Evolutionary conservation across 2,329 filamentous ascomycete genomes (phyloP).

Genomic region (Aaosphaeria pasadenensis): DNA sequence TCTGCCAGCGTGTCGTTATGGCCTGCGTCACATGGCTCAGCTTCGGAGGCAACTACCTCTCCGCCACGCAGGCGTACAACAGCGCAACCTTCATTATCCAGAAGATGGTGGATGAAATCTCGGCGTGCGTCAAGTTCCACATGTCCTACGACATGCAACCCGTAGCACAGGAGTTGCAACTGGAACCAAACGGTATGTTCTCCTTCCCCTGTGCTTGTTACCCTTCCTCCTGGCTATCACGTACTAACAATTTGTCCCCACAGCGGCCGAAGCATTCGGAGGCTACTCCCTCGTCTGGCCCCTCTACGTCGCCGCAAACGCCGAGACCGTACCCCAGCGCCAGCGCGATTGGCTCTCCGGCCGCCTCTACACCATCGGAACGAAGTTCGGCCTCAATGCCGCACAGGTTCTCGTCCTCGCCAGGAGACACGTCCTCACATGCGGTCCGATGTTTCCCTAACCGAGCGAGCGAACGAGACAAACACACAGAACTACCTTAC

Average conservation of each 20-base stretch:
- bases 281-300: slow-evolving; percentile 42
- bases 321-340: slow-evolving; percentile 31
- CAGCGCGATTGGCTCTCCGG: slow-evolving; percentile 38
- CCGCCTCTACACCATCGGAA: slow-evolving; percentile 35
- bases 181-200: slow-evolving; percentile 32
- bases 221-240: background rate
- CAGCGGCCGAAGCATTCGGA: slow-evolving; percentile 38
- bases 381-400: slow-evolving; percentile 33
- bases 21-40: slow-evolving; percentile 30
- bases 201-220: background rate
- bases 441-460: slow-evolving; percentile 32
- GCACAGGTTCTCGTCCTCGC: slow-evolving; percentile 35
- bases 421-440: slow-evolving; percentile 32
- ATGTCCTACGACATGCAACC: slow-evolving; percentile 37
- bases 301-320: slow-evolving; percentile 37
- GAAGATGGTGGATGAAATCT: slow-evolving; percentile 39
- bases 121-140: slow-evolving; percentile 39
- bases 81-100: slow-evolving; percentile 29
- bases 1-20: slow-evolving; percentile 38
- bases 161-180: slow-evolving; percentile 28
- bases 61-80: slow-evolving; percentile 8
- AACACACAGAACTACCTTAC: too few species aligned
- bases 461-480: background rate
- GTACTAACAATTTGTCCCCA: slow-evolving; percentile 6
- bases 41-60: slow-evolving; percentile 5